Evolutionary conservation across 2,329 filamentous ascomycete genomes (phyloP).

Genomic region (Leptosphaerulina australis): DNA sequence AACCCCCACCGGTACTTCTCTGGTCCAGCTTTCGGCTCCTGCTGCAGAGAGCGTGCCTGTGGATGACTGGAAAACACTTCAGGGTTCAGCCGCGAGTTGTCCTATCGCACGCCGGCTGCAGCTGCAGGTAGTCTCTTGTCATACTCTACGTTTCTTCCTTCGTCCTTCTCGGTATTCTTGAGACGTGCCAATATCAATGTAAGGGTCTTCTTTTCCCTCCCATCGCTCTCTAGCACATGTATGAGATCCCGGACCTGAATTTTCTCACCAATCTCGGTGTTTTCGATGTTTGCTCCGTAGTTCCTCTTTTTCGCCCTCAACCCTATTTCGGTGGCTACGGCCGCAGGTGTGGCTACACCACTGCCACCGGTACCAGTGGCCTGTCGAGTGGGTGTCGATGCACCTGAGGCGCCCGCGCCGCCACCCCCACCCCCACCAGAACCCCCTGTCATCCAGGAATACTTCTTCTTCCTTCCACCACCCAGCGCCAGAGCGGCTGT

Average conservation of each 20-base stretch:
- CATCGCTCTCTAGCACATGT: slow-evolving; percentile 78
- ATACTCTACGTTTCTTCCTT: slow-evolving; percentile 19
- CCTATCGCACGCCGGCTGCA: slow-evolving; percentile 14
- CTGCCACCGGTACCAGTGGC: slow-evolving; percentile 31
- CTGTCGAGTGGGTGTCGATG: slow-evolving; percentile 42
- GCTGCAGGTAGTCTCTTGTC: slow-evolving; percentile 17
- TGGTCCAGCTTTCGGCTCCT: too few relatives aligned
- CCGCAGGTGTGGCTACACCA: slow-evolving; percentile 35
- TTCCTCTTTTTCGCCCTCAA: slow-evolving; percentile 66
- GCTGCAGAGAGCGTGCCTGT: too few relatives aligned
- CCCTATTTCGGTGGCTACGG: slow-evolving; percentile 37
- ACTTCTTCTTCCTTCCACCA: slow-evolving; percentile 66
- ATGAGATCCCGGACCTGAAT: slow-evolving; percentile 88
- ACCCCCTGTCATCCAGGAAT: slow-evolving; percentile 72
- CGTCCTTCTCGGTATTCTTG: slow-evolving; percentile 40
- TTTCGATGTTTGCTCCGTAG: slow-evolving; percentile 78
- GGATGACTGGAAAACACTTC: too few relatives aligned
- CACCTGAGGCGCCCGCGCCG: slow-evolving; percentile 41
- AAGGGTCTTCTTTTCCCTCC: slow-evolving; percentile 65
- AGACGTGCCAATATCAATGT: slow-evolving; percentile 38
- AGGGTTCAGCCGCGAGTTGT: too few relatives aligned
- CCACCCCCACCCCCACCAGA: slow-evolving; percentile 48
- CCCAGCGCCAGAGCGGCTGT: slow-evolving; percentile 80
- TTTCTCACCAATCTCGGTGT: slow-evolving; percentile 73
- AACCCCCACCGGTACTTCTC: too few relatives aligned